Conservation (phyloP, 371 early-diverging fungal species). For the Mucor ambiguus region DNA sequence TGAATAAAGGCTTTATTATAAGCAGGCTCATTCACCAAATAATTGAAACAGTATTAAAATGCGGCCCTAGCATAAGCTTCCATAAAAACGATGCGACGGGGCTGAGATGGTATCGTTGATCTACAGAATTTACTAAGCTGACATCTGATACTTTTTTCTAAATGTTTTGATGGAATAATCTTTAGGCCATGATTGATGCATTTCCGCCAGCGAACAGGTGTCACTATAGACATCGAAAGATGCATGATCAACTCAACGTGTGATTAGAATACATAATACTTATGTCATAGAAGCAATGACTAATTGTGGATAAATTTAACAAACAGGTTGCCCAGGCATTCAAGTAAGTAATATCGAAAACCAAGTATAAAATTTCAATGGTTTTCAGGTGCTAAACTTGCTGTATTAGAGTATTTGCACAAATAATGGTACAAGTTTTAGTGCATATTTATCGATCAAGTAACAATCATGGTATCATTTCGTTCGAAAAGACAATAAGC, state of each 20-base stretch:
- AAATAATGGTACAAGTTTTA: neutral
- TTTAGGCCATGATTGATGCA: neutral
- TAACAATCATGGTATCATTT: neutral
- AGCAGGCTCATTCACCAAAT: no score
- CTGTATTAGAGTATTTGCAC: neutral
- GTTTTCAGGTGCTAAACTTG: neutral
- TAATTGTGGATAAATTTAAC: neutral
- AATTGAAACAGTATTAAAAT: no score
- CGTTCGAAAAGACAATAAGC: neutral
- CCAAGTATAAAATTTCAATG: neutral
- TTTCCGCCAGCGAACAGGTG: neutral
- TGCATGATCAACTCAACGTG: neutral
- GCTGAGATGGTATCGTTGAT: no score
- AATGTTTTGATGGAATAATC: no score
- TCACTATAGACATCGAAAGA: neutral
- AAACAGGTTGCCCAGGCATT: neutral
- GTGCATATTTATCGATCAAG: neutral
- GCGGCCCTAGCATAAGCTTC: no score
- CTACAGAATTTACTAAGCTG: no score
- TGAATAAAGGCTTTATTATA: no score
- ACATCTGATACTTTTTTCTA: no score
- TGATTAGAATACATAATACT: neutral
- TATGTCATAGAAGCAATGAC: neutral
- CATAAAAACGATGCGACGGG: no score
- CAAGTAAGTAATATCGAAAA: neutral